Base-by-base conservation (phyloP, 1,284 basidiomycete genomes). In the Puccinia polysora region DNA sequence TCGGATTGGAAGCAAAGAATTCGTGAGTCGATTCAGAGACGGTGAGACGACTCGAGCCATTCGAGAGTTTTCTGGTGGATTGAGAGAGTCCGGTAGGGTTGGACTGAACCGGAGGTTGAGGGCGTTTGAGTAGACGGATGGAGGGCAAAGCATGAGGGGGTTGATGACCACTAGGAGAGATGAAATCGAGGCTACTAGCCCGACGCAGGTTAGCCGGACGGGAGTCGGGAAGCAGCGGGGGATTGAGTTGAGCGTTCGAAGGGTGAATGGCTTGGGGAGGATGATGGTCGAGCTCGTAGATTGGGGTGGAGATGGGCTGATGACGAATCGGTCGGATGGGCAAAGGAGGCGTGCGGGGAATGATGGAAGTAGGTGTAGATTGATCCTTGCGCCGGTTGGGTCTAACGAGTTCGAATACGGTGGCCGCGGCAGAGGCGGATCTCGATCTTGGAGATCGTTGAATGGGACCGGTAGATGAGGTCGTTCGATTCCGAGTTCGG, bases 381-480 rank as follows among this genome's bases (percentile, higher is more conserved):
- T 14, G 34, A 40, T 38, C 56, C 28, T 38, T 38, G 1, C 56
- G 56, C 6, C 56, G 56, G 56, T 38, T 58, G 10, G 56, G 36
- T 23, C 45, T 36, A 25, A 63, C 40, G 23, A 47, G 38, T 15
- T 63, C 60, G 28, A 58, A 58, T n/a, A 58, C 60, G 18, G 60
- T 63, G 2, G 60, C 60, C 5, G 60, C 45, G 2, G 60, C 60
- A 18, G 40, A 49, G 23, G 60, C 40, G n/a, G 45, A 63, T 18
- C 56, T 20, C 34, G 60, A 63, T 49, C 45, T 43, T 1, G 60
- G 43, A 28, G 60, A 63, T 25, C 14, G 40, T 10, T 36, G 43
- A 43, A 18, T 25, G 15, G 36, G n/a, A 10, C n/a, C n/a, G n/a
- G 43, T 10, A 45, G 36, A 28, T 45, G 2, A 6, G 15, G n/a